phyloP scores from a whole-genome alignment of 192 early-diverging fungal genomes.

The Umbelopsis sp. region DNA sequence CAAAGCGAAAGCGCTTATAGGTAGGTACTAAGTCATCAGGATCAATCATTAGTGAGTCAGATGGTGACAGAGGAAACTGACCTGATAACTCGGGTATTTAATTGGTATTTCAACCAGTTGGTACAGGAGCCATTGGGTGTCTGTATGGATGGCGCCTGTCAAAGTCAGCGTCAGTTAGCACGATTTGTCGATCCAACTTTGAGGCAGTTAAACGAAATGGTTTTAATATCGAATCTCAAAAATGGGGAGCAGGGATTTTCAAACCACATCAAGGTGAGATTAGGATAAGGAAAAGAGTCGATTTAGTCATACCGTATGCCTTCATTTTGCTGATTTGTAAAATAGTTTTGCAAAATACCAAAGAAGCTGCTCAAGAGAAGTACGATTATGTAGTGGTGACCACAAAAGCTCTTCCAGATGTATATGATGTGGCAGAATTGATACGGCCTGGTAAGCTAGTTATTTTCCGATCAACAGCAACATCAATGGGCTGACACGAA shows the following conservation, averaged over 20 bases:
- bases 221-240: conserved; percentile 56
- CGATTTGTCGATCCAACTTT: conserved; percentile 74
- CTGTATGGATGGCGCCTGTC: conserved; percentile 67
- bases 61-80: no score
- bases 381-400: conserved; percentile 68
- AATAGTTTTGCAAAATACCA: conserved; percentile 43
- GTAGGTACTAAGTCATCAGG: no score
- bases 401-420: conserved; percentile 69
- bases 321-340: not conserved
- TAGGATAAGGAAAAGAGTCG: no score
- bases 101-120: conserved; percentile 42
- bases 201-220: conserved; percentile 53
- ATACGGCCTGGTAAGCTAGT: conserved; percentile 44
- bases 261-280: conserved; percentile 50
- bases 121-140: conserved; percentile 72
- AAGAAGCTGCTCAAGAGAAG: conserved; percentile 45
- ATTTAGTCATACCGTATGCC: not conserved
- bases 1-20: no score
- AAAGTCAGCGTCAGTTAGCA: conserved; percentile 54
- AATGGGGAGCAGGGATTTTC: conserved; percentile 59
- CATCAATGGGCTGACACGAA: not conserved
- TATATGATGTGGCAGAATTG: conserved; percentile 57
- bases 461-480: not conserved
- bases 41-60: no score
- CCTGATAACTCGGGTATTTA: not conserved